Conservation (phyloP, 2,329 filamentous ascomycete species). For the Plectosphaerella sp. region DNA sequence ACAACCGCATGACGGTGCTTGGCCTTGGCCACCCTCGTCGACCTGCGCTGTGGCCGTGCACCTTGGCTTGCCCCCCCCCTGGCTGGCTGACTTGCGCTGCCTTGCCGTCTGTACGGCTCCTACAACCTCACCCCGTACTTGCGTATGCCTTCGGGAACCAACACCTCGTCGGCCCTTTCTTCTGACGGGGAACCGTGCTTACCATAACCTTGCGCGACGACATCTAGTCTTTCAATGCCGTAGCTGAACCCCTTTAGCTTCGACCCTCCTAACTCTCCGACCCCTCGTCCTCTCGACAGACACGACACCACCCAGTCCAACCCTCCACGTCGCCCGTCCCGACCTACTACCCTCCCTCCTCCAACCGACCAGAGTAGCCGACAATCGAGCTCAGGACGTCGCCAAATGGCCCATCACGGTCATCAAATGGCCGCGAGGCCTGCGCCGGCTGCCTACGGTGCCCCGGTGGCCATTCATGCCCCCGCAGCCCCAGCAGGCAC, state of each 20-base stretch:
- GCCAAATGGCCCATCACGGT: constrained; percentile 10
- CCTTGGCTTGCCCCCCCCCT: not conserved
- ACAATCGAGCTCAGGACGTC: not conserved
- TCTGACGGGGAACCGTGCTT: not conserved
- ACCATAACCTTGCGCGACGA: not conserved
- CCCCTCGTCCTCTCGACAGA: constrained; percentile 1
- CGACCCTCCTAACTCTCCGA: not conserved
- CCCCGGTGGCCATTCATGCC: constrained; percentile 28
- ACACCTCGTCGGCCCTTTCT: not conserved
- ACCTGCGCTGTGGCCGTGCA: not conserved
- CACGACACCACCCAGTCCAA: not conserved
- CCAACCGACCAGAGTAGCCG: not conserved
- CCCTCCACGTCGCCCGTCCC: constrained; percentile 1
- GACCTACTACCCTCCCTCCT: not conserved
- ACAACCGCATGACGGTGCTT: not conserved
- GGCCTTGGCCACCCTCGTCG: not conserved
- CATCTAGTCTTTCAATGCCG: not conserved
- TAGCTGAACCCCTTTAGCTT: constrained; percentile 3
- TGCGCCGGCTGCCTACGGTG: constrained; percentile 36
- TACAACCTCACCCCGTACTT: too few relatives aligned
- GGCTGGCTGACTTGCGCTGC: not conserved
- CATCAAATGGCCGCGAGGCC: constrained; percentile 10
- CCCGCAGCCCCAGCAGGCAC: constrained; percentile 68
- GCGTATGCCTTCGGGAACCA: too few relatives aligned
- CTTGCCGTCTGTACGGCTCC: too few relatives aligned